Evolutionary conservation across 2,329 filamentous ascomycete genomes (phyloP).

Genomic region (Metarhizium anisopliae): DNA sequence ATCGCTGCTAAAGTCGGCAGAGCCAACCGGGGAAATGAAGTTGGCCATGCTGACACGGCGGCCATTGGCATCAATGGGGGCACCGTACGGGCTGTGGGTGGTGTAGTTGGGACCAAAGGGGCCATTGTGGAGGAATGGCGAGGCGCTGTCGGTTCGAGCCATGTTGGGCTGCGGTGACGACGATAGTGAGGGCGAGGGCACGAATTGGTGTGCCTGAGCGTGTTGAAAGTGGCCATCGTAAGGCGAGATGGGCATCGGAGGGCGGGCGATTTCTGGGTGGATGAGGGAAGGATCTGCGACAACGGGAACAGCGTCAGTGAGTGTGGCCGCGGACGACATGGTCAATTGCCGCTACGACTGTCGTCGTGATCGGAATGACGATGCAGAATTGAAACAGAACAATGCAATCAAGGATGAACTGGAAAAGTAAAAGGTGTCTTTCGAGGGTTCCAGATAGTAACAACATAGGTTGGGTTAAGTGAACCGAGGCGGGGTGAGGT

Average conservation of each 20-base stretch:
- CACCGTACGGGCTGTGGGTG: constrained; percentile 43
- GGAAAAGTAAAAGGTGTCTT: neutral
- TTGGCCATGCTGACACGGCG: constrained; percentile 62
- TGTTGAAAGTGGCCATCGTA: constrained; percentile 42
- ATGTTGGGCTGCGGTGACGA: constrained; percentile 39
- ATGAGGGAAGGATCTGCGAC: constrained; percentile 46
- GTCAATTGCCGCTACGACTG: neutral
- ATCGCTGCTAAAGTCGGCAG: constrained; percentile 50
- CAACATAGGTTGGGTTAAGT: neutral
- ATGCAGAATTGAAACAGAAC: neutral
- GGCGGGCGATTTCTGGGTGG: constrained; percentile 43
- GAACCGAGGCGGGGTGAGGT: neutral
- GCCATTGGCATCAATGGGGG: constrained; percentile 34
- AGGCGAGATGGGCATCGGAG: constrained; percentile 34
- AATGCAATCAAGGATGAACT: neutral
- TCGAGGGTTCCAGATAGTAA: neutral
- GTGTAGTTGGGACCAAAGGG: constrained; percentile 41
- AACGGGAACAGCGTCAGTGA: constrained; percentile 25
- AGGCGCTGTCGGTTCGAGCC: constrained; percentile 48
- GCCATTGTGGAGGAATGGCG: constrained; percentile 55
- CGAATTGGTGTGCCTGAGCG: constrained; percentile 34
- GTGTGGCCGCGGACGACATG: neutral
- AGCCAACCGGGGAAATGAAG: constrained; percentile 52
- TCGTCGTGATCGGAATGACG: neutral
- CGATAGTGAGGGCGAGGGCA: constrained; percentile 53